Conservation (phyloP, 2,329 filamentous ascomycete species). For the Seiridium unicorne region DNA sequence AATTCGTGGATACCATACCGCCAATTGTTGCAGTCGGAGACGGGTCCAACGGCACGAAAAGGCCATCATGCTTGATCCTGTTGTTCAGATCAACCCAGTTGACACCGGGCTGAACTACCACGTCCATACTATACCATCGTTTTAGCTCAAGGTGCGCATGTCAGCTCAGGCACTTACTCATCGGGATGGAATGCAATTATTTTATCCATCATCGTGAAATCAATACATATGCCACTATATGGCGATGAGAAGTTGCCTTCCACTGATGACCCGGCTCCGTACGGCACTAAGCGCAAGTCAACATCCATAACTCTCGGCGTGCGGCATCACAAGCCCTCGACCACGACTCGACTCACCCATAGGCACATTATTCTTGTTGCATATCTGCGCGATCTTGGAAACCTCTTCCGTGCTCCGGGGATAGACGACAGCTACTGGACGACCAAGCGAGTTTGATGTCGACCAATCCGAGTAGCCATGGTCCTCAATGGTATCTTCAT, state of each 20-base stretch:
- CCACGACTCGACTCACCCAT: conserved; percentile 46
- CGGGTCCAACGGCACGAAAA: conserved; percentile 71
- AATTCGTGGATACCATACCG: conserved; percentile 67
- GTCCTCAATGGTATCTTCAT: conserved; percentile 60
- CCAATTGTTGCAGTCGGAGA: conserved; percentile 59
- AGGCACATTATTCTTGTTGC: conserved; percentile 60
- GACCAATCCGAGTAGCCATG: conserved; percentile 74
- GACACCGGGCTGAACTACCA: conserved; percentile 68
- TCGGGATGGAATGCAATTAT: conserved; percentile 63
- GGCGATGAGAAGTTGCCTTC: conserved; percentile 72
- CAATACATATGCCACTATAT: conserved; percentile 66
- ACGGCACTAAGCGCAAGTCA: conserved; percentile 48
- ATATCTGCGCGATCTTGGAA: conserved; percentile 59
- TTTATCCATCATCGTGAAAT: conserved; percentile 66
- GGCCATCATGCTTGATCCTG: conserved; percentile 56
- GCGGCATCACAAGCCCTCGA: background rate
- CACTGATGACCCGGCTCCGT: conserved; percentile 70
- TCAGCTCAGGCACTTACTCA: conserved; percentile 31
- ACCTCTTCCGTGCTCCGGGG: conserved; percentile 65
- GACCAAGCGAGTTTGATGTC: conserved; percentile 60
- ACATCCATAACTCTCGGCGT: background rate
- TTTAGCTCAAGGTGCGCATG: too few relatives aligned
- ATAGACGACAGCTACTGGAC: conserved; percentile 65
- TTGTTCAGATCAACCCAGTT: conserved; percentile 68
- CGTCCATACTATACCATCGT: conserved; percentile 51